Evolutionary conservation across 192 early-diverging fungal genomes (phyloP), one percentile per base, ranked within the genome.

Genomic region (Geosiphon pyriformis): DNA sequence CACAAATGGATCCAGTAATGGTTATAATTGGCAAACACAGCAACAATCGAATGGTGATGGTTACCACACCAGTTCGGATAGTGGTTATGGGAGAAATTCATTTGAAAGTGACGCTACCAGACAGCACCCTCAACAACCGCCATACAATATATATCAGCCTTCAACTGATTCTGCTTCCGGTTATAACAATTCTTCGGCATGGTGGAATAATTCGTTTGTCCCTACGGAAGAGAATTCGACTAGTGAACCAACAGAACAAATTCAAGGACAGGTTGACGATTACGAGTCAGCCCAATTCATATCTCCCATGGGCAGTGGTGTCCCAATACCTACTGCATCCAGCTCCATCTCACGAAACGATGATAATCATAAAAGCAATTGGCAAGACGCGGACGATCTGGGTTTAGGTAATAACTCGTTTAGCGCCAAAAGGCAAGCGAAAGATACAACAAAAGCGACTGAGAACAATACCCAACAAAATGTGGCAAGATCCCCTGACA

Each of bases 331-430:
- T 17, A 3, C 29, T 12, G 53, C 53, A 1, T 20, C 27, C 0
- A 29, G 50, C 12, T 10, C 49, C 26, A 26, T 52, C 12, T 15
- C 42, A 12, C 30, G 47, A 33, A 4, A 0, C 12, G 26, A 32
- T 65, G 12, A 15, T 10, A 53, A 42, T 67, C 11, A 8, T 46
- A 66, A 37, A 32, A 66, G 23, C 47, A 25, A 53, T 22, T 67
- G 12, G 33, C 6, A 67, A n/a, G 17, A 52, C 11, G 52, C 25
- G 10, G 54, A 47, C 53, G 65, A 67, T 67, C 31, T 67, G 18
- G 65, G 65, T 17, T 47, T 67, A 56, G 54, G 65, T 10, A 67
- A 67, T 18, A 67, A 56, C 46, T 15, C 65, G 18, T 67, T 67
- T 32, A 31, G 50, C n/a, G 23, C 34, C 11, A 57, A 57, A 26